Conservation (phyloP, 176 grass and related monocot species). For the Oropetium thomaeum region DNA sequence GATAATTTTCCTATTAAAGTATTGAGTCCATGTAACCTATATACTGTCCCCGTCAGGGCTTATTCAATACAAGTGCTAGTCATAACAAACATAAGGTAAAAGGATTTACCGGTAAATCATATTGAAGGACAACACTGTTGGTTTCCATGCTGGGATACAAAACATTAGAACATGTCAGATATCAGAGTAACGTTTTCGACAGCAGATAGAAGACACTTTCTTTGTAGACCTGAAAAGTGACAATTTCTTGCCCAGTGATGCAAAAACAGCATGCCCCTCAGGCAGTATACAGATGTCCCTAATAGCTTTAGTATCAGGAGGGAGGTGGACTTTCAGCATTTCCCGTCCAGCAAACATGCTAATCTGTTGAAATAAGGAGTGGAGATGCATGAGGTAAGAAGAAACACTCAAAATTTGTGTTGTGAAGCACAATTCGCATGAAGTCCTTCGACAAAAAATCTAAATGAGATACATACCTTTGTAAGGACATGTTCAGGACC, state of each 20-base stretch:
- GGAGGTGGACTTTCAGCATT: constrained; percentile 63
- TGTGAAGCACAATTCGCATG: constrained; percentile 6
- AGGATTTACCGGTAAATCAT: constrained; percentile 79
- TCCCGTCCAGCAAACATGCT: constrained; percentile 59
- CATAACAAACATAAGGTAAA: too few relatives aligned
- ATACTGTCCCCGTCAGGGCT: too few relatives aligned
- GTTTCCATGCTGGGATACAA: constrained; percentile 60
- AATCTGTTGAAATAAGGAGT: constrained; percentile 51
- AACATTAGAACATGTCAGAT: constrained; percentile 22
- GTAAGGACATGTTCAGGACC: constrained; percentile 75
- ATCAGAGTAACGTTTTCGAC: not conserved
- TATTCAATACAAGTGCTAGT: too few relatives aligned
- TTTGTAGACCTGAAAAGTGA: constrained; percentile 60
- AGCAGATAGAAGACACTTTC: constrained; percentile 24
- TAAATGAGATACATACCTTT: constrained; percentile 56
- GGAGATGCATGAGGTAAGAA: constrained; percentile 24
- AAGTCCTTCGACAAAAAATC: constrained; percentile 20
- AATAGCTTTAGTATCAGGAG: constrained; percentile 73
- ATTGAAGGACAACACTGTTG: constrained; percentile 72
- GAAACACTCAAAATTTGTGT: constrained; percentile 9
- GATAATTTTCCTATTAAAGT: too few relatives aligned
- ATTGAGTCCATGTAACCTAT: too few relatives aligned
- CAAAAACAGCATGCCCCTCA: constrained; percentile 54
- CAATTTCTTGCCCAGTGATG: constrained; percentile 82
- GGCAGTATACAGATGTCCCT: constrained; percentile 74